Evolutionary conservation across 768 basidiomycete species (phyloP), one percentile per base, ranked within the genome.

Genomic region (Hemileccinum impolitum): DNA sequence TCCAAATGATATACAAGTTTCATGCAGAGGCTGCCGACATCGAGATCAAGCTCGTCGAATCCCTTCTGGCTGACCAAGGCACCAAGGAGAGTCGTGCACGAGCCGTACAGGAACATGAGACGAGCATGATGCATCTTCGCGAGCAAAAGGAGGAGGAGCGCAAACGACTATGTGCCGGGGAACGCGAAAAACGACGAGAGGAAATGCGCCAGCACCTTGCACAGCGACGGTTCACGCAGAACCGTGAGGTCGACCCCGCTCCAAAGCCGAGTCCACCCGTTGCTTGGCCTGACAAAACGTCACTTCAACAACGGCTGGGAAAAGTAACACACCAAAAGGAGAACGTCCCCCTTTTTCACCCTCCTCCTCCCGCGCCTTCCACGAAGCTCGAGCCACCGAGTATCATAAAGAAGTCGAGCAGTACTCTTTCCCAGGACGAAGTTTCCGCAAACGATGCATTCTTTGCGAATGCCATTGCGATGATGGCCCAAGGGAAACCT

Each of bases 1-100:
- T 69, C 6, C 65, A 67, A 52, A 67, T 67, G 66, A 67, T 67
- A 25, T 58, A 67, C 46, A 50, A 67, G 10, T 67, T 67, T 51
- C 66, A 67, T 21, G 56, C 52, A 3, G 59, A 61, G 48, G 66
- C 66, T 2, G 63, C 65, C 7, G 48, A 60, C 13, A 49, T 65
- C 51, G 66, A 67, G 48, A 61, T 69, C 26, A 60, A 59, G 36
- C 63, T 69, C 17, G 56, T 68, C 14, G 57, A 61, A 38, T 55
- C 42, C 1, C 65, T 67, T 23, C 43, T 65, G n/a, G 45, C 58
- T 0, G 51, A 41, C 35, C 38, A 64, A 19, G 60, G 62, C n/a
- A 67, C 66, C 6, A 67, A 60, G 45, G 66, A 67, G 47, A 59
- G 55, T 37, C 59, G 63, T 39, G 54, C 65, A 3, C 55, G 58